Percentiles rank a stretch among this genome's conserved stretches.
phyloP scores from a whole-genome alignment of 176 grass and related monocot species.

The Aegilops speltoides region DNA sequence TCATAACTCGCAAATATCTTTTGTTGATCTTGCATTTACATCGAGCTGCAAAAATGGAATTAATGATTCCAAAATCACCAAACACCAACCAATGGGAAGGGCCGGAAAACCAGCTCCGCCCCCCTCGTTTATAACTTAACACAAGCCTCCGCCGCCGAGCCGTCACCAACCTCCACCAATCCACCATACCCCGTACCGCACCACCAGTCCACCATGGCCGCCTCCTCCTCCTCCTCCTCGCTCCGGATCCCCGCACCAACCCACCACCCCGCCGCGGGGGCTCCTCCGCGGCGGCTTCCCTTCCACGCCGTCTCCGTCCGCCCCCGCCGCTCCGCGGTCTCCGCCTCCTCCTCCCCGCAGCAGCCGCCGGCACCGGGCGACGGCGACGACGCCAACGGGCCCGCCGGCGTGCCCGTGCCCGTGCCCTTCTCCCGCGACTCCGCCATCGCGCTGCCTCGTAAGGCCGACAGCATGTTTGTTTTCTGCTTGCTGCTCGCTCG shows the following conservation, averaged over 20 bases:
- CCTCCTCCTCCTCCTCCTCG: constrained; percentile 21
- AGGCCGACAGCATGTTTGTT: not conserved
- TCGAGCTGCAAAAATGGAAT: too few species aligned
- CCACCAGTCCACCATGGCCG: not conserved
- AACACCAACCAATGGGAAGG: not conserved
- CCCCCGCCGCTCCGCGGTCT: not conserved
- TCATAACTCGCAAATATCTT: too few species aligned
- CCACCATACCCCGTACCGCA: not conserved
- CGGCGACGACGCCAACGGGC: not conserved
- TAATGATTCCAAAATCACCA: too few species aligned
- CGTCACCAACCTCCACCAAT: not conserved
- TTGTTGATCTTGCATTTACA: too few species aligned
- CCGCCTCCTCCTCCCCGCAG: not conserved
- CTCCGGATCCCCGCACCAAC: constrained; percentile 12
- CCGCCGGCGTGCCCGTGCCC: constrained; percentile 4
- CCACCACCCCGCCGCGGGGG: not conserved
- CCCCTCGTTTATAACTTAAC: not conserved
- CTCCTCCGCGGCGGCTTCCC: not conserved
- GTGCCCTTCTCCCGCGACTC: constrained; percentile 15
- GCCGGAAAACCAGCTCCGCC: not conserved
- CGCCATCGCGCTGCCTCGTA: constrained; percentile 30
- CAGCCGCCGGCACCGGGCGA: not conserved
- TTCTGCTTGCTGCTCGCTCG: not conserved
- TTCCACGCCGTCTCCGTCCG: not conserved
- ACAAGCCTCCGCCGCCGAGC: not conserved